These are phyloP conservation scores for Colletotrichum sublineola DNA, from an alignment of 2,329 filamentous ascomycete species.

Conservation along the genomic window DNA sequence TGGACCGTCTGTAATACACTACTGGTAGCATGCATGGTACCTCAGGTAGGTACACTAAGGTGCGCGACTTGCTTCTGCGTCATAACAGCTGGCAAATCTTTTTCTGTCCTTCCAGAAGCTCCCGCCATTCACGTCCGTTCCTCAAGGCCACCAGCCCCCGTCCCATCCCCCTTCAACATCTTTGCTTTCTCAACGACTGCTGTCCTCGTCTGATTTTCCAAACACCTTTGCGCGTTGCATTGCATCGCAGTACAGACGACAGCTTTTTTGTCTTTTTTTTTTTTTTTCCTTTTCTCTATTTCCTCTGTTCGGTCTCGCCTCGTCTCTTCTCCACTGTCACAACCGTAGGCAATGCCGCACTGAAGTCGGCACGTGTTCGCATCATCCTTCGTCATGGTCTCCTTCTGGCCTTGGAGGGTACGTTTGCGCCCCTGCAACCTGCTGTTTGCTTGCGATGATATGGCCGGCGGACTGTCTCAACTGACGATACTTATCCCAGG, in stretches of 20 bases:
- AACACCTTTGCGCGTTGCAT: conserved; percentile 6
- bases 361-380: conserved; percentile 39
- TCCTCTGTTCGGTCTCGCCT: background rate
- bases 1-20: background rate
- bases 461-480: background rate
- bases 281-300: background rate
- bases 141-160: conserved; percentile 13
- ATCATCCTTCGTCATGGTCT: conserved; percentile 72
- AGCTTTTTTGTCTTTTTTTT: background rate
- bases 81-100: conserved; percentile 26
- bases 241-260: background rate
- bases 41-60: background rate
- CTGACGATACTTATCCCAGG: conserved; percentile 60
- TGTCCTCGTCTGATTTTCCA: conserved; percentile 18
- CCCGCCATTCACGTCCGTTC: background rate
- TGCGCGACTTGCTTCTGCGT: background rate
- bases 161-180: conserved; percentile 16
- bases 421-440: conserved; percentile 44
- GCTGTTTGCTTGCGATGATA: background rate
- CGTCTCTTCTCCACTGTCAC: background rate
- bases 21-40: too few species aligned
- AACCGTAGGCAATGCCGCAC: conserved; percentile 32
- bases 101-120: conserved; percentile 3
- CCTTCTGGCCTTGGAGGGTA: conserved; percentile 88
- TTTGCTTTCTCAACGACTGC: conserved; percentile 18